Evolutionary conservation across 2,329 filamentous ascomycete genomes (phyloP).

Genomic region (Ascochyta rabiei): DNA sequence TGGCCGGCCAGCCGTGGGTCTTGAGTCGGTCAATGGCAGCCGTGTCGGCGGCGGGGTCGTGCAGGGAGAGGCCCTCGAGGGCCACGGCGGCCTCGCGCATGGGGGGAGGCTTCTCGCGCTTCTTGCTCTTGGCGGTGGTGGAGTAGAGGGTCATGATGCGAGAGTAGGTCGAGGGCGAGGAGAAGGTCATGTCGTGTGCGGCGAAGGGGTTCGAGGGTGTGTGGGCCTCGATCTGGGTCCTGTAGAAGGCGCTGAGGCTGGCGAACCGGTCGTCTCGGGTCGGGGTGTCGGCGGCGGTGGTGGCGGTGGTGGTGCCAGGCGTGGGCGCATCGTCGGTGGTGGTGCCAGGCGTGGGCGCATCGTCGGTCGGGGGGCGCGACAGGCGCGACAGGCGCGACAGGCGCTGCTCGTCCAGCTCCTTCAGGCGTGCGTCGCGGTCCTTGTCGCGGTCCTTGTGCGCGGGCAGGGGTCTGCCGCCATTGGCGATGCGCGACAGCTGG

Average conservation of each 20-base stretch:
- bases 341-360: conserved; percentile 28
- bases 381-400: conserved; percentile 18
- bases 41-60: conserved; percentile 65
- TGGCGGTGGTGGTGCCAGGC: conserved; percentile 21
- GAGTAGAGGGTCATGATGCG: conserved; percentile 94
- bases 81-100: conserved; percentile 80
- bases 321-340: conserved; percentile 26
- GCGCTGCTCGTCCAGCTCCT: conserved; percentile 34
- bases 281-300: conserved; percentile 3
- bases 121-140: conserved; percentile 58
- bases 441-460: conserved; percentile 50
- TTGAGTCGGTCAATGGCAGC: conserved; percentile 60
- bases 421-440: conserved; percentile 45
- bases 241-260: conserved; percentile 80
- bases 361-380: background rate
- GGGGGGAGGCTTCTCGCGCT: conserved; percentile 67
- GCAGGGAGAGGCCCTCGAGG: conserved; percentile 73
- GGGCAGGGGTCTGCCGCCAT: conserved; percentile 50
- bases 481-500: conserved; percentile 75
- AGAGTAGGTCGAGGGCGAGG: conserved; percentile 79
- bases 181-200: conserved; percentile 59
- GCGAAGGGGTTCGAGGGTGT: conserved; percentile 58
- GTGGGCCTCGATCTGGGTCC: conserved; percentile 69
- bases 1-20: conserved; percentile 70
- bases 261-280: conserved; percentile 74